Evolutionary conservation across 2,329 filamentous ascomycete genomes (phyloP), one percentile per base, ranked within the genome.

Genomic region (Ceratocystis variospora): DNA sequence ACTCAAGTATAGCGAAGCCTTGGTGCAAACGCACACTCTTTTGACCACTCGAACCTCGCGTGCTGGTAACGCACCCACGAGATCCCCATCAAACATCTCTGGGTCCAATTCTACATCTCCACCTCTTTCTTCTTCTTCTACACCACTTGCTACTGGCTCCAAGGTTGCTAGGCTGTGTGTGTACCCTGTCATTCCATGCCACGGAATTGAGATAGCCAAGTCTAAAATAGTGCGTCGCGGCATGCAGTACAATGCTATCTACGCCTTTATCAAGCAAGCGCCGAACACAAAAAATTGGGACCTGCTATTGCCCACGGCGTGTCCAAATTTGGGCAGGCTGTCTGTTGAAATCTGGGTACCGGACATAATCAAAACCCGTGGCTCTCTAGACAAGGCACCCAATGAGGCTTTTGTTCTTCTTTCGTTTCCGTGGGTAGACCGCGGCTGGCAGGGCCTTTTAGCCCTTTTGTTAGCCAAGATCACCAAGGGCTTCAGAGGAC

Each of bases 131-230:
- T 31, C 19, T 19, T 31, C 61, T 19, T 12, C 61, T 19, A 25
- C 19, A n/a, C 25, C 25, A 17, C 17, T 62, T 6, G 66, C 71
- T 5, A 69, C 66, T 22, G 73, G 82, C 63, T 75, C 90, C 74
- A 88, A 87, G 66, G 61, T 68, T n/a, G 66, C 41, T 12, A 57
- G 63, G 19, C 78, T 96, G 63, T 87, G 86, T 76, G 81, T 91
- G 68, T 93, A 94, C 74, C 91, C 92, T 0, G 77, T 96, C 74
- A 93, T 95, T 76, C 90, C 88, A 66, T 96, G 90, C 74, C 79
- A 78, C 66, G 88, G 87, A 33, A 84, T 96, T 65, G 89, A 94
- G 75, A 75, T 96, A 61, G 76, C 82, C 63, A 77, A 80, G 68
- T 83, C 83, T 68, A 81, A 83, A 65, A 80, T 94, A 17, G 76